phyloP scores from a whole-genome alignment of 2,329 filamentous ascomycete genomes.

The Clarireedia homoeocarpa region DNA sequence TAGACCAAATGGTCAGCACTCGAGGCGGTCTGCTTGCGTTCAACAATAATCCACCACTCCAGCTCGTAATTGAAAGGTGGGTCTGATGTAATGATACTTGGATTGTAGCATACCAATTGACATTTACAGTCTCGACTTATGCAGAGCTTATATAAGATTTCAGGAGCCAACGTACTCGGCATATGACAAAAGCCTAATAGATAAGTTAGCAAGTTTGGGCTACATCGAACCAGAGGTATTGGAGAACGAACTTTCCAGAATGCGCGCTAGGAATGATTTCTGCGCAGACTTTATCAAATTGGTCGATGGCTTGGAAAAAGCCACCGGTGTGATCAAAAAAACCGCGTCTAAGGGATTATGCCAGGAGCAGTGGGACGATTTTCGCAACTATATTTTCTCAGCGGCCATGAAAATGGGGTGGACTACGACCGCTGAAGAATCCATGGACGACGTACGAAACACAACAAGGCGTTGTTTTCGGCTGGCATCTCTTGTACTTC shows the following conservation, averaged over 20 bases:
- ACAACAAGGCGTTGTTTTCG: background rate
- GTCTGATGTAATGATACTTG: background rate
- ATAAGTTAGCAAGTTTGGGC: background rate
- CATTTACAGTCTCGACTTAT: background rate
- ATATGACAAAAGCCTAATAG: background rate
- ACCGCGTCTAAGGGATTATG: background rate
- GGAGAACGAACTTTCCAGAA: background rate
- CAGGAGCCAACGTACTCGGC: background rate
- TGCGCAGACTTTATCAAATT: conserved; percentile 1
- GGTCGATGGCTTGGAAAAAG: conserved; percentile 1
- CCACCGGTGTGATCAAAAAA: background rate
- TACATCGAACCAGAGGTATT: background rate
- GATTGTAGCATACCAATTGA: background rate
- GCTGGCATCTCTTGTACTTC: background rate
- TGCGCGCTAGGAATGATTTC: background rate
- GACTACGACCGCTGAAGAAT: background rate
- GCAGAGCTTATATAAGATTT: conserved; percentile 1
- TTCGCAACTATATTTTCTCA: background rate
- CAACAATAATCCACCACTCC: background rate
- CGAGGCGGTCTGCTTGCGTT: background rate
- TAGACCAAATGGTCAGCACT: background rate
- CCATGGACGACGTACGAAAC: background rate
- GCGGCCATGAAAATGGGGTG: background rate
- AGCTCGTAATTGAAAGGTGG: background rate
- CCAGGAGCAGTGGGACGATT: background rate